Conservation (phyloP, 2,329 filamentous ascomycete genomes). For the Fusarium sp. region DNA sequence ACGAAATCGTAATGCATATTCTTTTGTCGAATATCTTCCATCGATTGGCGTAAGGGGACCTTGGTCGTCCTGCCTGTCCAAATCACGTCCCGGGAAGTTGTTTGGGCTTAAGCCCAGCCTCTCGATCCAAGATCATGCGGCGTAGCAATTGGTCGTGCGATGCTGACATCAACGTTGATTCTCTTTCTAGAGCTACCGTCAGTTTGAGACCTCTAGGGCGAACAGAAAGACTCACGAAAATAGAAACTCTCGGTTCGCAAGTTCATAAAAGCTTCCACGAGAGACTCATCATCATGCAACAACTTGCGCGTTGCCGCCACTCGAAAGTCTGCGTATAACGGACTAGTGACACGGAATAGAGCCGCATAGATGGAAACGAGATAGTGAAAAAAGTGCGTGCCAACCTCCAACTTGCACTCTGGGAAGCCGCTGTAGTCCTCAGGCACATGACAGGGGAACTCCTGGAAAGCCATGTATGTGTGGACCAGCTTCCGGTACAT, state of each 20-base stretch:
- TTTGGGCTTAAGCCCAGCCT: slow-evolving; percentile 41
- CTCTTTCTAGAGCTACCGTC: slow-evolving; percentile 38
- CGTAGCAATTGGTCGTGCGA: slow-evolving; percentile 44
- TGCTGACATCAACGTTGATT: slow-evolving; percentile 44
- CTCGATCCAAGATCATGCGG: slow-evolving; percentile 45
- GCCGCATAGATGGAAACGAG: slow-evolving; percentile 46
- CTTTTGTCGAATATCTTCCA: too few species aligned
- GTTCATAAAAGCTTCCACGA: slow-evolving; percentile 43
- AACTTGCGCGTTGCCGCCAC: slow-evolving; percentile 40
- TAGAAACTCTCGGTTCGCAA: slow-evolving; percentile 47
- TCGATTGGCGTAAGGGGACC: too few species aligned
- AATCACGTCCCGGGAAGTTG: slow-evolving; percentile 15
- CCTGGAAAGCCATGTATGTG: slow-evolving; percentile 45
- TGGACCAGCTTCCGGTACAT: slow-evolving; percentile 47
- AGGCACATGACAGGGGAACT: slow-evolving; percentile 46
- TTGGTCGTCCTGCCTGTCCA: too few species aligned
- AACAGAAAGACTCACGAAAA: slow-evolving; percentile 37
- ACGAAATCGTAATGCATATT: too few species aligned
- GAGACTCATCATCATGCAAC: slow-evolving; percentile 39
- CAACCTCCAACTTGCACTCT: slow-evolving; percentile 44
- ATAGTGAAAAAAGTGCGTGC: slow-evolving; percentile 47
- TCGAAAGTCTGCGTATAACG: slow-evolving; percentile 44
- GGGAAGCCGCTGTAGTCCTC: slow-evolving; percentile 47
- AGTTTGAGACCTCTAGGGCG: slow-evolving; percentile 4
- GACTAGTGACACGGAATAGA: slow-evolving; percentile 45